Conservation (phyloP, 2,329 filamentous ascomycete genomes). For the Aschersonia sp. region DNA sequence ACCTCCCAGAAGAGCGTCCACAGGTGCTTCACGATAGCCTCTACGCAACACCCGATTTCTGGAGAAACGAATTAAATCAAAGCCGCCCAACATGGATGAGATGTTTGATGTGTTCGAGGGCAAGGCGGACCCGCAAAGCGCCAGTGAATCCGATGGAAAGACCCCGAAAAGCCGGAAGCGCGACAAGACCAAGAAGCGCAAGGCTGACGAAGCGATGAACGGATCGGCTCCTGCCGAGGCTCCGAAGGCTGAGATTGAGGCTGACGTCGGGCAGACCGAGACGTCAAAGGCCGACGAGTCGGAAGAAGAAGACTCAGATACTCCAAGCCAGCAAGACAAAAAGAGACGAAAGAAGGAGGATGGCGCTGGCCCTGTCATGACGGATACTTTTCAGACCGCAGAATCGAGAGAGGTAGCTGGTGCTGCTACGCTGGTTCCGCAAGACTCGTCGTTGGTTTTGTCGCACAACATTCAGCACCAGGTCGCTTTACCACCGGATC, state of each 20-base stretch:
- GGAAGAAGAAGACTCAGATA: conserved; percentile 23
- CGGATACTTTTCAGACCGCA: conserved; percentile 89
- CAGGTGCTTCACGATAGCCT: neutral
- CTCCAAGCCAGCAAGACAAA: conserved; percentile 40
- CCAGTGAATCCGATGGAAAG: conserved; percentile 27
- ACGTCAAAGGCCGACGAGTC: conserved; percentile 20
- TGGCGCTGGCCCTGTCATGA: conserved; percentile 60
- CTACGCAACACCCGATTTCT: neutral
- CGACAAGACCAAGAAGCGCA: conserved; percentile 69
- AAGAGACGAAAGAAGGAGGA: conserved; percentile 50
- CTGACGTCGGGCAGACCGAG: conserved; percentile 26
- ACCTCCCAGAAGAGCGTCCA: neutral
- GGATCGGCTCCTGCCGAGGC: conserved; percentile 13
- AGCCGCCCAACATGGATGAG: conserved; percentile 46
- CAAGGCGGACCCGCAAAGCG: conserved; percentile 24
- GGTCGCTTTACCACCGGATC: conserved; percentile 83
- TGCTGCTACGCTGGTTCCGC: conserved; percentile 50
- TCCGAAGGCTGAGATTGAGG: conserved; percentile 8
- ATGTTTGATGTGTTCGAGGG: conserved; percentile 75
- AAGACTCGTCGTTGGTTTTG: conserved; percentile 62
- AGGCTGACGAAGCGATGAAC: conserved; percentile 68
- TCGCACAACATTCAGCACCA: conserved; percentile 98
- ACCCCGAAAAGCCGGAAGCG: conserved; percentile 35
- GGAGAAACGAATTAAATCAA: neutral
- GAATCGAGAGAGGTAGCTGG: conserved; percentile 81